Evolutionary conservation across 2,329 filamentous ascomycete species (phyloP), one percentile per base, ranked within the genome.

Genomic region (Fusarium domesticum): DNA sequence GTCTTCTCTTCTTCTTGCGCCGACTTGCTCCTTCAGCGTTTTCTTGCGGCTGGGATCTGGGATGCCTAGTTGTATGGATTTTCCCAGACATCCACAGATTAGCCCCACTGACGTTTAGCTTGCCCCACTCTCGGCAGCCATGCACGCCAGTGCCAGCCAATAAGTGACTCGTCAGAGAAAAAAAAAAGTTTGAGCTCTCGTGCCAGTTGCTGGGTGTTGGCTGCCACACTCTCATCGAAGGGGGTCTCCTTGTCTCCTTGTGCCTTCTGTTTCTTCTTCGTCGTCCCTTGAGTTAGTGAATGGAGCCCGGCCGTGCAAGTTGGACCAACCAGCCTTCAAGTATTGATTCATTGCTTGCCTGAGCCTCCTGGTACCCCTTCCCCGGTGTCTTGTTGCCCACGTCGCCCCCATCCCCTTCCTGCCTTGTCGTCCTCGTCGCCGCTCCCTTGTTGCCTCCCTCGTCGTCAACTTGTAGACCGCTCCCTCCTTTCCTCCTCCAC

Each of bases 101-200:
- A 25, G 55, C 50, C 55, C 60, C 59, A 64, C 62, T 60, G 53
- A 60, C 57, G 53, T 62, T 48, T 65, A 64, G 60, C 45, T 51
- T 41, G 47, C 11, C 52, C 66, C 66, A 63, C 64, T 57, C 56
- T 31, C 57, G 62, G 62, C 58, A 67, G 52, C 60, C 64, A 61
- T 60, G 65, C 57, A 61, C 47, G 48, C 51, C 55, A 61, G 51
- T 45, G 51, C 54, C 51, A 54, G 43, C 66, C 66, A 69, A 69
- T 68, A 46, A 56, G 50, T 53, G 44, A 42, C 38, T 35, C 43
- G 49, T 59, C 55, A 60, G 62, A 60, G 54, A 56, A 59, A 60
- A 64, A 65, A 59, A 67, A 68, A 67, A 63, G 57, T 64, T 58
- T 61, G 43, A 66, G 64, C 63, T 66, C 62, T 65, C 54, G 62